Evolutionary conservation across 2,329 filamentous ascomycete genomes (phyloP).

Genomic region (Penicillium decumbens): DNA sequence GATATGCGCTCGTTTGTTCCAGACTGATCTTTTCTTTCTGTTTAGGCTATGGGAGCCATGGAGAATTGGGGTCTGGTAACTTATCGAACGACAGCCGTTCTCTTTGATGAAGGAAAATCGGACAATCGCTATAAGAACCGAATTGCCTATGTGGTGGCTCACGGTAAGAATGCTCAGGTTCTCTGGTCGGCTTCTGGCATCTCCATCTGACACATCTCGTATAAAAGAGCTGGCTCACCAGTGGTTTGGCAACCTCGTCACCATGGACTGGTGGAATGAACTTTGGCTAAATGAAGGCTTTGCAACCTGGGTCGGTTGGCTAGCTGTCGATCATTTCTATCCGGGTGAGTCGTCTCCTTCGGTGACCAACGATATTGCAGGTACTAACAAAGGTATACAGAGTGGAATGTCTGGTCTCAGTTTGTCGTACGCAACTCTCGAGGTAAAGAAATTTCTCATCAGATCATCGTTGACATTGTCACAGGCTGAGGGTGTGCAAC

Average conservation of each 20-base stretch:
- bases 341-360: conserved; percentile 51
- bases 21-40: conserved; percentile 40
- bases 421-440: conserved; percentile 68
- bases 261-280: conserved; percentile 96
- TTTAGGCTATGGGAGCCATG: conserved; percentile 64
- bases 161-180: conserved; percentile 45
- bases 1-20: not conserved
- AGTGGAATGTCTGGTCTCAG: conserved; percentile 97
- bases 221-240: conserved; percentile 76
- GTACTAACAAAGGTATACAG: conserved; percentile 41
- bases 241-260: conserved; percentile 93
- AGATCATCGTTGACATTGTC: conserved; percentile 34
- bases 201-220: not conserved
- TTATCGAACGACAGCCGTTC: conserved; percentile 87
- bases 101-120: conserved; percentile 92
- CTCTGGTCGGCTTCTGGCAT: not conserved
- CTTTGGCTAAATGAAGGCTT: conserved; percentile 95
- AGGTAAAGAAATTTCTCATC: conserved; percentile 45
- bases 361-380: not conserved
- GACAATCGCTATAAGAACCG: conserved; percentile 88
- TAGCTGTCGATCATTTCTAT: conserved; percentile 83
- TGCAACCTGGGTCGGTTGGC: conserved; percentile 97
- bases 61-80: conserved; percentile 97
- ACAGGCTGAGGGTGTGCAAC: conserved; percentile 83
- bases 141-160: conserved; percentile 95